Evolutionary conservation across 2,329 filamentous ascomycete genomes (phyloP).

Genomic region (Aspergillus caelatus): DNA sequence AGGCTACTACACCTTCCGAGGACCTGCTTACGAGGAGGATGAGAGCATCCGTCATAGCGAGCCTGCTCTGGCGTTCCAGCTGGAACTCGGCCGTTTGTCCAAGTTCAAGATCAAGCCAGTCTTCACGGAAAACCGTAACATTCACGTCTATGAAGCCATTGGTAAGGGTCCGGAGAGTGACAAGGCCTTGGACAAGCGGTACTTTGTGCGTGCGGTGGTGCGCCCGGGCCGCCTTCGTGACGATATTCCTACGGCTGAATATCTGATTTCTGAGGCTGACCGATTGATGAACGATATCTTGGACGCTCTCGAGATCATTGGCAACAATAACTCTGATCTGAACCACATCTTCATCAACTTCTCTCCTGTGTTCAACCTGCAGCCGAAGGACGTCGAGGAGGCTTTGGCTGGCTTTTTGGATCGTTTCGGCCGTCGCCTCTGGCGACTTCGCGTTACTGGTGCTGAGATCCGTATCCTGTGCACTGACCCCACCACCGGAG

Average conservation of each 20-base stretch:
- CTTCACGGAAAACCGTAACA: conserved; percentile 98
- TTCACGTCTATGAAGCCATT: conserved; percentile 96
- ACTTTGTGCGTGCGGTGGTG: conserved; percentile 96
- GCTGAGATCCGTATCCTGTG: conserved; percentile 98
- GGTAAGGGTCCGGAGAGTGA: conserved; percentile 95
- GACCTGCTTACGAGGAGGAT: conserved; percentile 85
- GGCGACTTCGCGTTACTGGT: conserved; percentile 94
- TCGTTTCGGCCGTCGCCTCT: conserved; percentile 90
- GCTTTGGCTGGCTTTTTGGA: conserved; percentile 94
- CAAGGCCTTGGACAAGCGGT: conserved; percentile 71
- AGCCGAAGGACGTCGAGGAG: conserved; percentile 87
- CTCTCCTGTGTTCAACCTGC: conserved; percentile 90
- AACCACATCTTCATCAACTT: conserved; percentile 99
- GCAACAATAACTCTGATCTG: conserved; percentile 98
- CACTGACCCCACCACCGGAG: conserved; percentile 81
- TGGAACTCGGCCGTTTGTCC: conserved; percentile 87
- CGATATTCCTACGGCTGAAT: conserved; percentile 97
- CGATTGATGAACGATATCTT: conserved; percentile 97
- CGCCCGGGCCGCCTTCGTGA: conserved; percentile 91
- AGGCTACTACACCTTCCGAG: conserved; percentile 97
- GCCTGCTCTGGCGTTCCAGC: conserved; percentile 96
- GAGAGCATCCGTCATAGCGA: conserved; percentile 96
- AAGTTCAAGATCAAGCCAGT: conserved; percentile 99
- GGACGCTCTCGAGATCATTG: conserved; percentile 96
- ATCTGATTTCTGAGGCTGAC: conserved; percentile 95